Evolutionary conservation across 805 yeast genomes (phyloP).

Genomic region (Starmera pachycereana): DNA sequence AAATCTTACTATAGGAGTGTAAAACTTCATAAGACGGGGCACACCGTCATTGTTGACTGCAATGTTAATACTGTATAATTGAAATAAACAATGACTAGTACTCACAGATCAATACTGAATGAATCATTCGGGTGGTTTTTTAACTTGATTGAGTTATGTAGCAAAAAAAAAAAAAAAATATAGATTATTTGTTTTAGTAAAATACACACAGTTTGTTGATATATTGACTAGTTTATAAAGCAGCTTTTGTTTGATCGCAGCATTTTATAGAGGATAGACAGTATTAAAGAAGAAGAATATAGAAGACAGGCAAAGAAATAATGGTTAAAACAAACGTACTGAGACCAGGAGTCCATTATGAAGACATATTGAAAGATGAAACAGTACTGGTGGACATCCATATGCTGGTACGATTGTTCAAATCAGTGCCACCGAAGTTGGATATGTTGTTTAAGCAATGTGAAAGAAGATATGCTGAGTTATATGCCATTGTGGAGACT

Average conservation of each 20-base stretch:
- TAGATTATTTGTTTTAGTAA: too few species aligned
- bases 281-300: too few species aligned
- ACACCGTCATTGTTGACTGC: slow-evolving; percentile 81
- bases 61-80: slow-evolving; percentile 4
- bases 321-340: neutral
- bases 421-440: slow-evolving; percentile 7
- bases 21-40: slow-evolving; percentile 84
- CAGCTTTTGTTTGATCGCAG: too few species aligned
- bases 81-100: slow-evolving; percentile 7
- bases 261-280: too few species aligned
- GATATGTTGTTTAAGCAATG: neutral
- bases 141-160: too few species aligned
- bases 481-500: slow-evolving; percentile 1
- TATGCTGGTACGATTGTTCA: slow-evolving; percentile 5
- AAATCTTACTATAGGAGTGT: slow-evolving; percentile 59
- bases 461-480: neutral
- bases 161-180: too few species aligned
- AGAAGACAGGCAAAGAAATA: too few species aligned
- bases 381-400: slow-evolving; percentile 4
- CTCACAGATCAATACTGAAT: slow-evolving; percentile 75
- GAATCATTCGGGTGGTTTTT: slow-evolving; percentile 46
- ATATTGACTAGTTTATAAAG: too few species aligned
- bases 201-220: too few species aligned
- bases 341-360: neutral
- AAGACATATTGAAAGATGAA: slow-evolving; percentile 3